Evolutionary conservation across 208 protist genomes (phyloP), one percentile per base, ranked within the genome.

Genomic region (Vickermania spadyakhi): DNA sequence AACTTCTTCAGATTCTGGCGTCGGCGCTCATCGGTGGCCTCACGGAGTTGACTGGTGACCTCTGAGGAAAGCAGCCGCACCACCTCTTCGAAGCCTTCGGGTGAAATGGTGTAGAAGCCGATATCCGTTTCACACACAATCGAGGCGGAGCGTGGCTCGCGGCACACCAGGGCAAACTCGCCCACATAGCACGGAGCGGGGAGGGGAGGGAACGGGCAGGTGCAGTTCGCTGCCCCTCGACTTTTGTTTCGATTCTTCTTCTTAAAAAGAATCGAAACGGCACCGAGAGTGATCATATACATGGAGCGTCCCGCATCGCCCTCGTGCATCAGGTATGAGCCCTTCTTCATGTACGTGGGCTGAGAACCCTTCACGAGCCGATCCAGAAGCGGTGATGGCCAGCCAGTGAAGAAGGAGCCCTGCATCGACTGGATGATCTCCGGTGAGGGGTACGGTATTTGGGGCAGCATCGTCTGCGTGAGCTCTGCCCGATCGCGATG

Each of bases 161-260:
- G 91, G 56, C 87, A 94, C 11, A 94, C 84, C 1, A 94, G 68
- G 27, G 87, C 87, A 64, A 94, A 94, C 59, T 94, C 87, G 23
- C 87, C 87, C 0, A 90, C 87, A 67, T 94, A 94, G 66, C 82
- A 89, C 0, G 87, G 87, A 1, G 87, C 81, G n/a, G 73, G 68
- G 18, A 94, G 75, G 7, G 75, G 53, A 36, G 91, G 79, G 26
- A 76, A 73, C 29, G 80, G 81, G 30, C 65, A 88, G 2, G 82
- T 84, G 18, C 36, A 45, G 62, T 86, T 87, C 26, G 86, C 84
- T 63, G 86, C 86, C 11, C 68, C 81, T 14, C 87, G 70, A 14
- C 77, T 75, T 74, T 94, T 94, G 50, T 84, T 73, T 13, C 70
- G 68, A 31, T 70, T 68, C n/a, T 77, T 73, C 57, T 90, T 89